phyloP scores from a whole-genome alignment of 176 grass and related monocot genomes.

The Musa schizocarpa region DNA sequence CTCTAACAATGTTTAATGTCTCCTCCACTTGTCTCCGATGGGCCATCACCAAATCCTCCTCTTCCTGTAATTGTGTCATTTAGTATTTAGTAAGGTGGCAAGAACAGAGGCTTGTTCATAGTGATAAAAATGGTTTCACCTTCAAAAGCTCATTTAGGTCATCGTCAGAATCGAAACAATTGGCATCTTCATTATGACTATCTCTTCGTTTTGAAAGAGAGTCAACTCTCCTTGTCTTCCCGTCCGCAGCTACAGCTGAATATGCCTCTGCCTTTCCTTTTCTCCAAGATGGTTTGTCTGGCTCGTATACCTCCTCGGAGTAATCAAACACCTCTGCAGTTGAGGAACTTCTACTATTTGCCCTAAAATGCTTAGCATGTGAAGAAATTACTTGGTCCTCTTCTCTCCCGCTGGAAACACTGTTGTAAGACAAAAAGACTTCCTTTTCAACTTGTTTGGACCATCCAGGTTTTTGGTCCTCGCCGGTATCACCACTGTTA shows the following conservation, averaged over 20 bases:
- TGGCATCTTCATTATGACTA: slow-evolving; percentile 29
- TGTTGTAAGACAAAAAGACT: slow-evolving; percentile 20
- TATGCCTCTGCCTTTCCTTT: slow-evolving; percentile 28
- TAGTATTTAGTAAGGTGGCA: not conserved
- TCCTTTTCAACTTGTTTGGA: slow-evolving; percentile 51
- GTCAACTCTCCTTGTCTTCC: slow-evolving; percentile 25
- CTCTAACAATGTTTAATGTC: slow-evolving; percentile 70
- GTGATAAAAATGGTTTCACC: slow-evolving; percentile 29
- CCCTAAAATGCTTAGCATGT: slow-evolving; percentile 29
- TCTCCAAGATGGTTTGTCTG: slow-evolving; percentile 29
- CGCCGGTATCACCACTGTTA: slow-evolving; percentile 42
- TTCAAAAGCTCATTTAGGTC: slow-evolving; percentile 59
- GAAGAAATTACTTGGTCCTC: slow-evolving; percentile 13
- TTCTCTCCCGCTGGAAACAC: slow-evolving; percentile 38
- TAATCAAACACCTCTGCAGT: slow-evolving; percentile 37
- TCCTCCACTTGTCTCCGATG: slow-evolving; percentile 93
- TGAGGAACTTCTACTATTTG: slow-evolving; percentile 25
- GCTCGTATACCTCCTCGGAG: slow-evolving; percentile 43
- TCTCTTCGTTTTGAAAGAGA: slow-evolving; percentile 27
- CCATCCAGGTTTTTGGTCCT: slow-evolving; percentile 54
- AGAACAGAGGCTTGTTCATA: not conserved
- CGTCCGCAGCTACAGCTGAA: slow-evolving; percentile 17
- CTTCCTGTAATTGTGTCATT: slow-evolving; percentile 45
- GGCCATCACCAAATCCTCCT: slow-evolving; percentile 76
- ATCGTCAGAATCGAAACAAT: slow-evolving; percentile 7